Evolutionary conservation across 495 filamentous ascomycete species (phyloP), one percentile per base, ranked within the genome.

Genomic region (Aspergillus homomorphus): DNA sequence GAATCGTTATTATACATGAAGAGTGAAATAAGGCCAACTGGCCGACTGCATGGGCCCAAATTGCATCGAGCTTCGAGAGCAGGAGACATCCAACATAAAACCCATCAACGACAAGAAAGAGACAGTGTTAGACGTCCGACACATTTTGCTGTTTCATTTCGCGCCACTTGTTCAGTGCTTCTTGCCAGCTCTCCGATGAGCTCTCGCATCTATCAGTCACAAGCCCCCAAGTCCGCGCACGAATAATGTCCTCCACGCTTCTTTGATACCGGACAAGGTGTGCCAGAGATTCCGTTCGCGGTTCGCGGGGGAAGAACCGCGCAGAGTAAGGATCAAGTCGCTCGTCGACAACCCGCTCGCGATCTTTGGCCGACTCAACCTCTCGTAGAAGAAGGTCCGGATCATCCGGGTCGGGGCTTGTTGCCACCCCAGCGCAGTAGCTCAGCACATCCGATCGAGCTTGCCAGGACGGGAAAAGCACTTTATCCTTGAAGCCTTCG

Each of bases 391-490:
- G 76, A 6, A 83, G 74, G 63, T 94, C 92, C 15, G 92, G 93
- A 60, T 98, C 93, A 42, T 91, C 85, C 0, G 92, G 91, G 66
- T 98, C 92, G 3, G 89, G 88, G 53, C 84, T 87, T 2, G 90
- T 90, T 3, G 94, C 94, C 10, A 98, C 94, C 21, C 86, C 81
- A 12, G 90, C 86, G 72, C 94, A 98, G 69, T 96, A 98, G 55
- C 83, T 89, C 33, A 98, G 74, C 3, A 97, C 88, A 68, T 95
- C 89, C 9, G 89, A 89, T 48, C 94, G 82, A 4, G 80, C 78
- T 62, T 95, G 87, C 94, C 94, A 98, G 23, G 90, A 89, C 0
- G 89, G 90, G 53, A 96, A 94, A 0, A 98, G 72, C 0, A 96
- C 84, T 26, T 87, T 79, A 15, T 91, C 75, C 63, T 90, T 89